These are phyloP conservation scores for Viridothelium virens DNA, from an alignment of 495 filamentous ascomycete genomes.

Conservation along the genomic window DNA sequence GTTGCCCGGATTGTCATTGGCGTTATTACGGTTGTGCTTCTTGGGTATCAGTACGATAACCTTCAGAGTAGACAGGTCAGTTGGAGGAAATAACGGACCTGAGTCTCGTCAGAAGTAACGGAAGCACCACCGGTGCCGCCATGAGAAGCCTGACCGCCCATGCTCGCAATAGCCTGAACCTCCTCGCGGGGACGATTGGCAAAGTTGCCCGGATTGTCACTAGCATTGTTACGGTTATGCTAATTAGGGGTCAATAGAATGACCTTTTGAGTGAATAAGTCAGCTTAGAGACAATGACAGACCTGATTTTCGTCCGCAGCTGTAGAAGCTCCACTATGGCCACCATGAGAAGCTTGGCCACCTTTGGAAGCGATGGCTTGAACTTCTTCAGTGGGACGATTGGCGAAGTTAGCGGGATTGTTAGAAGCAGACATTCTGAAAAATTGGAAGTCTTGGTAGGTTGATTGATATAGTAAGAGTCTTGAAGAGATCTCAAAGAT, in stretches of 20 bases:
- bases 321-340: slow-evolving; percentile 46
- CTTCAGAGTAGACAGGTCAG: too few relatives aligned
- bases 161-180: slow-evolving; percentile 14
- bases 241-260: neutral
- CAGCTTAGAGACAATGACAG: neutral
- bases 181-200: slow-evolving; percentile 35
- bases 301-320: neutral
- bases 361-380: slow-evolving; percentile 31
- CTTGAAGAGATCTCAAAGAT: too few relatives aligned
- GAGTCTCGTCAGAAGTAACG: neutral
- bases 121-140: slow-evolving; percentile 34
- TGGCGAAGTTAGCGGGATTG: slow-evolving; percentile 37
- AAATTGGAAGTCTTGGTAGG: neutral
- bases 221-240: neutral
- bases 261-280: too few relatives aligned
- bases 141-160: slow-evolving; percentile 26
- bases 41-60: too few relatives aligned
- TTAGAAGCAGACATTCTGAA: slow-evolving; percentile 13
- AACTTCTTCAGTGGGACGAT: slow-evolving; percentile 34
- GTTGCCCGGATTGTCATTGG: slow-evolving; percentile 30
- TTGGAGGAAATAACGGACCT: too few relatives aligned
- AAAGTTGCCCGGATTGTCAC: slow-evolving; percentile 34
- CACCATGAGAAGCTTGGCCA: slow-evolving; percentile 29
- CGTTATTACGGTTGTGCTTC: slow-evolving; percentile 18
- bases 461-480: neutral